phyloP scores from a whole-genome alignment of 2,329 filamentous ascomycete species.

The Thermothelomyces thermophilus region DNA sequence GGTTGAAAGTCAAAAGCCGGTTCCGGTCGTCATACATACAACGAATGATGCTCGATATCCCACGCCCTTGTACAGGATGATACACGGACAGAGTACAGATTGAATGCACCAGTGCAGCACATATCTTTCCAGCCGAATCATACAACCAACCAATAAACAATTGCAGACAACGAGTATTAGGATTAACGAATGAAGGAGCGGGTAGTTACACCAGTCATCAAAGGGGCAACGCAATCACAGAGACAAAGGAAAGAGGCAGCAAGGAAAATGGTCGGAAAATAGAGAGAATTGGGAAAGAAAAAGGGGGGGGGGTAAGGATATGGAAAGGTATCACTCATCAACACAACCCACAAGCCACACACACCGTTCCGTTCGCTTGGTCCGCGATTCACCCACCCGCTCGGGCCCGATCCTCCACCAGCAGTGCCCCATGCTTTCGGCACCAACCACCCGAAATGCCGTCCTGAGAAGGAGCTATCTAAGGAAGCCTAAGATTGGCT shows the following conservation, averaged over 20 bases:
- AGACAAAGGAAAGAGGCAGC: not conserved
- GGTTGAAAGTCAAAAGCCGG: too few species aligned
- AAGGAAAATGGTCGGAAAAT: not conserved
- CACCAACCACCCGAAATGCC: too few species aligned
- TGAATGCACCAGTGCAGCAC: constrained; percentile 8
- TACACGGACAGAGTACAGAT: constrained; percentile 1
- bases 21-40: too few species aligned
- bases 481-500: constrained; percentile 40
- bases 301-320: not conserved
- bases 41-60: not conserved
- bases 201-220: not conserved
- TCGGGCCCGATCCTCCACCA: not conserved
- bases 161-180: not conserved
- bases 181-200: constrained; percentile 5
- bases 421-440: too few species aligned
- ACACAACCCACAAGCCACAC: not conserved
- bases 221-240: too few species aligned
- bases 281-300: not conserved
- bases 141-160: not conserved
- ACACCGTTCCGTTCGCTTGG: not conserved
- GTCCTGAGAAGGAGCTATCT: too few species aligned
- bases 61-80: not conserved
- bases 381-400: not conserved
- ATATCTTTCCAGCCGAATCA: not conserved
- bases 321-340: constrained; percentile 19